Evolutionary conservation across 805 yeast genomes (phyloP), one percentile per base, ranked within the genome.

Genomic region (Candida tallmaniae): DNA sequence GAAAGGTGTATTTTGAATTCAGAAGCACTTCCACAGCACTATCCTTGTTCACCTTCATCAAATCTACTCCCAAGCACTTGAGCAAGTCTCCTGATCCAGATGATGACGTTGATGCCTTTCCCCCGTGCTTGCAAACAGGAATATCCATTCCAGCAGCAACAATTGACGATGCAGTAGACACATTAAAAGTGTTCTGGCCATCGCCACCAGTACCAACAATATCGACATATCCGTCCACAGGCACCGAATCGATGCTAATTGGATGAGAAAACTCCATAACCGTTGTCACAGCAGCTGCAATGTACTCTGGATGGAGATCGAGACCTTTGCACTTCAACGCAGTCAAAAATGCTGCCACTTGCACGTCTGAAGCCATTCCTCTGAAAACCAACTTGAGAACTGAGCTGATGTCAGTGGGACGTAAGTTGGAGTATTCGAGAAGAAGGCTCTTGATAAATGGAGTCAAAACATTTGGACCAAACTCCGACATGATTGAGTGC

Each of bases 161-260:
- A 31, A 93, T 87, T 1, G 97, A 97, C 1, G 96, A 70, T 2
- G 97, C 85, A 0, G 98, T 93, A 11, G 95, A 83, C 2, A 93
- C 98, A 48, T 93, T 93, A 65, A 93, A 93, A 0, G 99, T 93
- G 54, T 93, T 83, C 53, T 93, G 96, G 2, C 96, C 96, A 54
- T 93, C 99, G 11, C 99, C 99, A 18, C 99, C 99, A 0, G 99
- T 93, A 2, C 99, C 99, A 5, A 93, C 99, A 20, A 93, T 85
- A 56, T 93, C 99, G 5, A 82, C 69, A 46, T 73, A 82, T 0
- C 83, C 83, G 1, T 56, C 58, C 1, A 61, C 48, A 25, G 72
- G 74, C 10, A 74, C 72, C 1, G 51, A 46, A 6, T 59, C 48
- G 2, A 68, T 54, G 7, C 70, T 62, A n/a, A 86, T 73, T 8